phyloP scores from a whole-genome alignment of 352 stramenopile genomes.

The Thalassiosira livingstoniorum region DNA sequence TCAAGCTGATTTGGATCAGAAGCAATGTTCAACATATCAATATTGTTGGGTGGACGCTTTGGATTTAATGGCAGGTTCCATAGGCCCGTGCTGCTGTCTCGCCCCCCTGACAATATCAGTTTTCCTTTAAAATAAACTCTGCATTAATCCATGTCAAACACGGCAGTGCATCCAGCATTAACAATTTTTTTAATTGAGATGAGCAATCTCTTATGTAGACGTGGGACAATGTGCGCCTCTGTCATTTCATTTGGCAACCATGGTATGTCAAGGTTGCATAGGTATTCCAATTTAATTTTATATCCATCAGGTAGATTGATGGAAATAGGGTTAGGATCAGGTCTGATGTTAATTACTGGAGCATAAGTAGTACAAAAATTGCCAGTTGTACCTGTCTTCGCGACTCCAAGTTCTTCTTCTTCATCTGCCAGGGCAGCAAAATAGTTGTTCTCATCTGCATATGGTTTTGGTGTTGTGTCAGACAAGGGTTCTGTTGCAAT shows the following conservation, averaged over 20 bases:
- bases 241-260: constrained; percentile 26
- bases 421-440: not conserved
- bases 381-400: constrained; percentile 26
- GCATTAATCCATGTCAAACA: constrained; percentile 22
- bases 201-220: constrained; percentile 17
- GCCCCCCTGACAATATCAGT: not conserved
- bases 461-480: not conserved
- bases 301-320: constrained; percentile 34
- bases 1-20: no score
- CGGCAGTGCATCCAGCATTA: constrained; percentile 34
- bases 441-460: not conserved
- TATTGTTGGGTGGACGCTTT: not conserved
- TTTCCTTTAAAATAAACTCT: constrained; percentile 26
- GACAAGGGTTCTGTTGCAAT: no score
- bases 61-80: constrained; percentile 14
- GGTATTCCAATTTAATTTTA: constrained; percentile 26
- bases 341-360: constrained; percentile 14
- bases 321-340: not conserved
- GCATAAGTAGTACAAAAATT: constrained; percentile 31
- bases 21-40: no score
- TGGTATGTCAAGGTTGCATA: constrained; percentile 37
- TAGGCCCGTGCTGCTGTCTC: constrained; percentile 9
- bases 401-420: not conserved
- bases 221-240: constrained; percentile 48
- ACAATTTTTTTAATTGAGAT: constrained; percentile 40